Conservation (phyloP, 1,284 basidiomycete species). For the Cerioporus squamosus region DNA sequence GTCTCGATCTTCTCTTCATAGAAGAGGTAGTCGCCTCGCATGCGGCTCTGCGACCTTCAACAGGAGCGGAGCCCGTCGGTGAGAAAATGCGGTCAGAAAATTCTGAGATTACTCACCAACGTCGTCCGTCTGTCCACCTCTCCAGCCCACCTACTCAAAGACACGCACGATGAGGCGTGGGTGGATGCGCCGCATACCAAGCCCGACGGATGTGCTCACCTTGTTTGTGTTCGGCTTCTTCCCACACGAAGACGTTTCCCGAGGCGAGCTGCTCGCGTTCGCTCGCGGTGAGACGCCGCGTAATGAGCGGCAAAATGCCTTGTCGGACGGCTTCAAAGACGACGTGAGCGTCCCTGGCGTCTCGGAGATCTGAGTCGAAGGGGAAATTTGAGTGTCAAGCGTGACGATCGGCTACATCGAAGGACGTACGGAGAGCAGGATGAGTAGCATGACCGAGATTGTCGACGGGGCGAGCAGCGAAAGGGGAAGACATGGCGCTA, state of each 20-base stretch:
- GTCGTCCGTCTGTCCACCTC: constrained; percentile 77
- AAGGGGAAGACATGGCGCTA: constrained; percentile 24
- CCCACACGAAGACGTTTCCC: constrained; percentile 83
- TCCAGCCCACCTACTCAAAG: constrained; percentile 57
- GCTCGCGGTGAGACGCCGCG: constrained; percentile 63
- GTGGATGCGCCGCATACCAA: constrained; percentile 8
- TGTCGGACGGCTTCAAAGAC: constrained; percentile 77
- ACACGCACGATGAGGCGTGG: constrained; percentile 19
- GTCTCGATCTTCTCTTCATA: constrained; percentile 82
- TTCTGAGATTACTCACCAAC: constrained; percentile 52
- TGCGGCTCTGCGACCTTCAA: constrained; percentile 77
- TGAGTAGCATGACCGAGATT: constrained; percentile 31
- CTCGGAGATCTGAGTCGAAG: constrained; percentile 58
- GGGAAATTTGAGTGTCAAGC: not conserved
- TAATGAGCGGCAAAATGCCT: constrained; percentile 70
- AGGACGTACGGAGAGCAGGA: constrained; percentile 35
- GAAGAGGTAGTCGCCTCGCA: constrained; percentile 80
- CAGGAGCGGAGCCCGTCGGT: not conserved
- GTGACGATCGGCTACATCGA: not conserved
- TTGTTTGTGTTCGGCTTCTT: constrained; percentile 75
- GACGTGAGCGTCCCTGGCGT: constrained; percentile 60
- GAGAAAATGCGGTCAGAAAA: constrained; percentile 6
- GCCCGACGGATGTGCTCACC: constrained; percentile 23
- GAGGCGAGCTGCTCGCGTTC: constrained; percentile 71
- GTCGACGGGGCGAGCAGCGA: constrained; percentile 20